Evolutionary conservation across 805 yeast species (phyloP), one percentile per base, ranked within the genome.

Genomic region (Candida railenensis): DNA sequence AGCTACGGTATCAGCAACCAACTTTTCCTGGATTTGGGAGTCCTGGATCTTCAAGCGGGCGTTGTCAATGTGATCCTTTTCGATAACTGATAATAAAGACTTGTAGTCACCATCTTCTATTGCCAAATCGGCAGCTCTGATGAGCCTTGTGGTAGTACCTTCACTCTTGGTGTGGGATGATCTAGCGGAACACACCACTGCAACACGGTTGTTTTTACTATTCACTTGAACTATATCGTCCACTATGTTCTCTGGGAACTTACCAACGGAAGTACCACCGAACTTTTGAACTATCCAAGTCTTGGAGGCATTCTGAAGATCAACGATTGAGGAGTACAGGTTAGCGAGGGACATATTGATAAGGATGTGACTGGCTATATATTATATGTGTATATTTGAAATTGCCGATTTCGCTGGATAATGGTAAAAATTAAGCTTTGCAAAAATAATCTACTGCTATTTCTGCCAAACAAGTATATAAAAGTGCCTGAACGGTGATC

Each of bases 251-350:
- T 78, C 82, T 8, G 97, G 88, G 65, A 94, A 91, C 64, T 94
- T 94, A 19, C 99, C 99, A 28, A 94, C 97, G 40, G 94, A 84
- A 14, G 99, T 94, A 45, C 99, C 99, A 42, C 99, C 99, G 59
- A 89, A 94, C 67, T 94, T 94, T 66, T 94, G 99, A 4, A 94
- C 59, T 37, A 72, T 53, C 77, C 77, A 73, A 7, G 72, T 72
- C 15, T 49, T 44, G 22, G 59, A 40, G 42, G 49, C 34, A 2
- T 52, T 42, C 30, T 59, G 62, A 37, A 73, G 56, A 51, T 73
- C 77, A 25, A 67, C 60, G 36, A 73, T 74, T 2, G 76, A 71
- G 46, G 69, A 71, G 46, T 69, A 73, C 2, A 74, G 67, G 40
- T 54, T 56, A 12, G 56, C 62, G 9, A 42, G 39, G 9, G 45